Evolutionary conservation across 192 early-diverging fungal species (phyloP).

Genomic region (Rhizophagus clarus): DNA sequence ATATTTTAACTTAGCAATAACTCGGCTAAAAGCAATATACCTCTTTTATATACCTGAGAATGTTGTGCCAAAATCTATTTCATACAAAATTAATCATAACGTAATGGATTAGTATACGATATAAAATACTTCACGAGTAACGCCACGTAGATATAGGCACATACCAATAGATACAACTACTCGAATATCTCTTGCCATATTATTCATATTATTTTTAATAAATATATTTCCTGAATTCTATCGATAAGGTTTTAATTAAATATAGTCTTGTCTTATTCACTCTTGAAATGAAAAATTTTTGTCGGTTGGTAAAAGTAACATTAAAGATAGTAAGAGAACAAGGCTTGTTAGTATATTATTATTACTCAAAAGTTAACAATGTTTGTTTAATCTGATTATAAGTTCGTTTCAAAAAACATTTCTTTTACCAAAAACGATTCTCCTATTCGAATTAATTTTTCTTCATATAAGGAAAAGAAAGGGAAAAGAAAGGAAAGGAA

Average conservation of each 20-base stretch:
- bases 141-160: no score
- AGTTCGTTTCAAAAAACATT: no score
- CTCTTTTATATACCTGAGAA: slow-evolving; percentile 22
- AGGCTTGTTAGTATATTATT: no score
- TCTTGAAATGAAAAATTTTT: no score
- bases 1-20: neutral
- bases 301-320: no score
- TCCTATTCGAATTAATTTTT: no score
- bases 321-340: no score
- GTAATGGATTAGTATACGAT: neutral
- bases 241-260: neutral
- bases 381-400: no score
- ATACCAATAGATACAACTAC: slow-evolving; percentile 25
- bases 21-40: neutral
- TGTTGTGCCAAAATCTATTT: slow-evolving; percentile 26
- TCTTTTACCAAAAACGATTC: no score
- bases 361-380: no score
- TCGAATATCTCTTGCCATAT: slow-evolving; percentile 25
- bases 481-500: no score
- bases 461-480: no score
- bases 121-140: neutral
- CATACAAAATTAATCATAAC: neutral
- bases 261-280: neutral
- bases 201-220: neutral
- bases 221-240: neutral